These are phyloP conservation scores for Colletotrichum camelliae DNA, from an alignment of 2,329 filamentous ascomycete species.

Conservation along the genomic window DNA sequence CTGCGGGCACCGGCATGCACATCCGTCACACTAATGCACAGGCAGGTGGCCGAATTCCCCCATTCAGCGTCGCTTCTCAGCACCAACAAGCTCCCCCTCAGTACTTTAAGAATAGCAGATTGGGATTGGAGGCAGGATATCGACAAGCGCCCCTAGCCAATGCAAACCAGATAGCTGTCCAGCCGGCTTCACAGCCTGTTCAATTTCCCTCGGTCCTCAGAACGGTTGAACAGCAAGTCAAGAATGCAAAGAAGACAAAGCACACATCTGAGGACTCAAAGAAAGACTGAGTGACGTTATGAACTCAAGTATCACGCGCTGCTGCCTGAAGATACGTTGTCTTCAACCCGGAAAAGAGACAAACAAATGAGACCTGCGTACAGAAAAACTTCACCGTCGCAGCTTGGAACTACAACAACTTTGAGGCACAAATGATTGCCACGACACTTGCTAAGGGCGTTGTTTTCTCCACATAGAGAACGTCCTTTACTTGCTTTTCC, in stretches of 20 bases:
- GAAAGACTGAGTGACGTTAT: background rate
- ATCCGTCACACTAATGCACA: background rate
- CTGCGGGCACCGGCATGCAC: background rate
- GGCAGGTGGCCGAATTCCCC: background rate
- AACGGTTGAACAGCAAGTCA: background rate
- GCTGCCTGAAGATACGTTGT: background rate
- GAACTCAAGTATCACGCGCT: background rate
- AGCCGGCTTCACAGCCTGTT: background rate
- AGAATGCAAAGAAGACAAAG: background rate
- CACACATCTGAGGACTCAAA: background rate
- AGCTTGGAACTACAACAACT: background rate
- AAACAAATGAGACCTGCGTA: background rate
- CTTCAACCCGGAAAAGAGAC: background rate
- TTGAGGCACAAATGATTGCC: background rate
- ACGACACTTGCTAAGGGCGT: background rate
- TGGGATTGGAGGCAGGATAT: background rate
- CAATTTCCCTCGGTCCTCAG: background rate
- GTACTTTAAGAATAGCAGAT: background rate
- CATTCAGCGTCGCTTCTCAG: background rate
- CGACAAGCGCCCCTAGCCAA: background rate
- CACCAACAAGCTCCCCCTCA: background rate
- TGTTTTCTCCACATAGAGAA: background rate
- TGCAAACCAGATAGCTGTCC: background rate
- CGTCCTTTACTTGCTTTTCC: background rate
- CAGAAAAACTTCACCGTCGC: background rate